A percentile compares a stretch with the other conserved stretches of the same genome.
Evolutionary conservation across 2,329 filamentous ascomycete genomes (phyloP).

Genomic region (Tympanopsis confertula): DNA sequence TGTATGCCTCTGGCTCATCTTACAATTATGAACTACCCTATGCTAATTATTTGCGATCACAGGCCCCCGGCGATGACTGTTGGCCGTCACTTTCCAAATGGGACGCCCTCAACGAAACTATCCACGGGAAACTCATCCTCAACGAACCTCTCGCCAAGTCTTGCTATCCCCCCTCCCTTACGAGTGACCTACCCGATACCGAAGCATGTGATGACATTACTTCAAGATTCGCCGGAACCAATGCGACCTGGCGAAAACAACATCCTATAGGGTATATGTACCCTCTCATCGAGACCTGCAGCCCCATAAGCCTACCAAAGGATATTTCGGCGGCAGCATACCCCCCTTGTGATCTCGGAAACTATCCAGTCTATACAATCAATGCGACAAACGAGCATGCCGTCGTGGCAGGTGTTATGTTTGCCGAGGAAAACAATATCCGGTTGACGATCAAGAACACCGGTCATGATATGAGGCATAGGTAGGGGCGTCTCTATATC

Average conservation of each 20-base stretch:
- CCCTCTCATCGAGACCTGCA: not conserved
- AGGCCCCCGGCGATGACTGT: not conserved
- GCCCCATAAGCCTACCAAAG: not conserved
- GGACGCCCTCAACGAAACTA: not conserved
- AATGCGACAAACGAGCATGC: not conserved
- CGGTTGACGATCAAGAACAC: not conserved
- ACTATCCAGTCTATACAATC: not conserved
- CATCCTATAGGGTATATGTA: not conserved
- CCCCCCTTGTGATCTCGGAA: conserved; percentile 7
- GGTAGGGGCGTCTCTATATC: too few species aligned
- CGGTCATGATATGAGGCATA: not conserved
- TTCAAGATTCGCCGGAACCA: conserved; percentile 4
- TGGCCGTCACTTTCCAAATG: not conserved
- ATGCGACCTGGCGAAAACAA: not conserved
- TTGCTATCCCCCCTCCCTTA: not conserved
- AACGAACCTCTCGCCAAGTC: not conserved
- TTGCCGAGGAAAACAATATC: not conserved
- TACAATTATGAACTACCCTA: too few species aligned
- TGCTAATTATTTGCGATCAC: too few species aligned
- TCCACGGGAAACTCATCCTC: not conserved
- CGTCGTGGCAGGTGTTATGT: not conserved
- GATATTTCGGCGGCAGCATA: not conserved
- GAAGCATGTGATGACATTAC: not conserved
- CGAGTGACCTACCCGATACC: conserved; percentile 18
- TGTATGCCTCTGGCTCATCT: too few species aligned